A percentile compares a stretch with the other conserved stretches of the same genome.
phyloP scores from a whole-genome alignment of 2,329 filamentous ascomycete species.

The Hypomyces perniciosus region DNA sequence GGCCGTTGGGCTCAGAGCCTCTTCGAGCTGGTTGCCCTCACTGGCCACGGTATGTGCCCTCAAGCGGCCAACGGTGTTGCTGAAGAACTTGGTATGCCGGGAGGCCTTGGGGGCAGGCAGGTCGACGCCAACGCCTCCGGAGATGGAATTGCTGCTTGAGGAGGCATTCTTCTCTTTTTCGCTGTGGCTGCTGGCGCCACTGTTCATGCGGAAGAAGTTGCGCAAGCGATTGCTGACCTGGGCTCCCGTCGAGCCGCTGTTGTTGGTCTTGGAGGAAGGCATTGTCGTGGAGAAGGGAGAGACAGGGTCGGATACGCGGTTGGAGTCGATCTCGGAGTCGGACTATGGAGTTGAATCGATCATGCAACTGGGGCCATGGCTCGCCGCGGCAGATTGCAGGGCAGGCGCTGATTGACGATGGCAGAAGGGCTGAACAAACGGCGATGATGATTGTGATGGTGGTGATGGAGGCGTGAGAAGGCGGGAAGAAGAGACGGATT shows the following conservation, averaged over 20 bases:
- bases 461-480: conserved; percentile 11
- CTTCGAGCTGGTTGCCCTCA: conserved; percentile 86
- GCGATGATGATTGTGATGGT: not conserved
- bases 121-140: conserved; percentile 11
- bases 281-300: conserved; percentile 27
- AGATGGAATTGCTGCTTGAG: conserved; percentile 42
- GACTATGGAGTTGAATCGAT: conserved; percentile 17
- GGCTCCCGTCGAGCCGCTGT: conserved; percentile 38
- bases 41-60: conserved; percentile 87
- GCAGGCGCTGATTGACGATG: conserved; percentile 4
- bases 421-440: not conserved
- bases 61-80: conserved; percentile 76
- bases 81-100: conserved; percentile 84
- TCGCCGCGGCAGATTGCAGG: conserved; percentile 18
- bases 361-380: conserved; percentile 35
- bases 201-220: conserved; percentile 67
- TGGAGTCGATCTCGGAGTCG: conserved; percentile 1
- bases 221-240: conserved; percentile 64
- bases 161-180: conserved; percentile 52
- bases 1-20: conserved; percentile 83
- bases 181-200: conserved; percentile 33
- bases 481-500: conserved; percentile 6
- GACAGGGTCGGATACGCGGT: not conserved
- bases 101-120: conserved; percentile 50
- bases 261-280: conserved; percentile 49